These are phyloP conservation scores for Trichosporon sp. DNA, from an alignment of 1,284 basidiomycete species.

Conservation along the genomic window DNA sequence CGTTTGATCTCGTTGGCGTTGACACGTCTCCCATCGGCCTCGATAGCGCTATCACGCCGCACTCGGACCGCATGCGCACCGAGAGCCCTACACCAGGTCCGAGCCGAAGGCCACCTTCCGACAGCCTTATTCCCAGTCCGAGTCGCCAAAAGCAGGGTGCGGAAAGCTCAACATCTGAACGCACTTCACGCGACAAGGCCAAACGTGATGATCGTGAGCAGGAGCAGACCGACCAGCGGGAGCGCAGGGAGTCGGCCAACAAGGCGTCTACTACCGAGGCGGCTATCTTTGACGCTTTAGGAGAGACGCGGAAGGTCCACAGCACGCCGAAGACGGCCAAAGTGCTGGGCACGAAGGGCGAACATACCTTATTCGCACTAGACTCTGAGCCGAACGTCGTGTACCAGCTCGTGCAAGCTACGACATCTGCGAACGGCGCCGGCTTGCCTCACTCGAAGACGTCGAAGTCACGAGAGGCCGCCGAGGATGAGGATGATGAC, in stretches of 20 bases:
- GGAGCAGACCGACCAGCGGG: neutral
- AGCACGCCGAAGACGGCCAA: neutral
- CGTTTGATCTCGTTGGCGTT: neutral
- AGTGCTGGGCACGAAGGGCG: neutral
- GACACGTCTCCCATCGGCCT: neutral
- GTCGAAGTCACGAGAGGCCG: no score
- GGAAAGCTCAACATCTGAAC: no score
- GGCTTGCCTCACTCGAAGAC: no score
- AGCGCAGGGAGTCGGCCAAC: neutral
- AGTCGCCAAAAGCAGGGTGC: no score
- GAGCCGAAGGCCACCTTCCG: no score
- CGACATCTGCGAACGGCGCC: neutral
- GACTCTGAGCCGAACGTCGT: neutral
- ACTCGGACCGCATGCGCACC: neutral
- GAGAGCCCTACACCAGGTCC: neutral
- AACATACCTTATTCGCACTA: neutral
- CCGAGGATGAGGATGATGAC: neutral
- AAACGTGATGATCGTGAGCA: no score
- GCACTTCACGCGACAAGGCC: neutral
- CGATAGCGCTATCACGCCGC: neutral
- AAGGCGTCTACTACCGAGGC: neutral
- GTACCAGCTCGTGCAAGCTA: neutral
- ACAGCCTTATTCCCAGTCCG: no score
- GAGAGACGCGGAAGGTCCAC: neutral
- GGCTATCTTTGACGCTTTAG: neutral